Evolutionary conservation across 1,284 basidiomycete species (phyloP), one percentile per base, ranked within the genome.

Genomic region (Malassezia nana): DNA sequence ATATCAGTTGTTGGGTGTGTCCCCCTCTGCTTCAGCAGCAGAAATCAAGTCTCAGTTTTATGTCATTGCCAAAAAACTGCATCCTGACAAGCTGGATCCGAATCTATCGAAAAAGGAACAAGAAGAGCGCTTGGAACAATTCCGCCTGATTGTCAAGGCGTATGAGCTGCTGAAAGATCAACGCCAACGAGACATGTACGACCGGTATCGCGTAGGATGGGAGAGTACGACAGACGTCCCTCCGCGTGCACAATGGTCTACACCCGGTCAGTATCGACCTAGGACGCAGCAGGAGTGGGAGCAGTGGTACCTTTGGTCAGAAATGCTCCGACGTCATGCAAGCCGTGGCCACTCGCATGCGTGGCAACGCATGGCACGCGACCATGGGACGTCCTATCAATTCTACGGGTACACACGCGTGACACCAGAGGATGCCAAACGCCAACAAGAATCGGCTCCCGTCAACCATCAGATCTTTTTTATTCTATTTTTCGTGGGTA

Each of bases 231-330:
- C 35, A 38, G 35, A 38, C 12, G 18, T 38, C 8, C 35, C 35
- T 20, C 35, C 35, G 6, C 35, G 35, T 18, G 20, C 15, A 18
- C 35, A 20, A 1, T 38, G 35, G 35, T 38, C 35, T 8, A 12
- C 22, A 4, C 43, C 42, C 10, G 7, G 10, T 20, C 30, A 42
- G 29, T 45, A 26, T 18, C 32, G 53, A 2, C 53, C 53, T 5
- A 13, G 33, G 0, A 45, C 43, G 5, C 40, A 26, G 2, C 35
- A 43, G 2, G 48, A 56, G 15, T 56, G 48, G 48, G 48, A 56
- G 9, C 39, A 47, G 9, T 55, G 53, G 53, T 22, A 56, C 24
- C 50, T 51, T 42, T 56, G 54, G 54, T 44, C 48, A 7, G 54
- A 56, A 29, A 29, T 51, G 8, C 33, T 56, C 5, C 54, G 54